Base-by-base conservation (phyloP, 2,329 filamentous ascomycete genomes). In the Aureobasidium sp. region DNA sequence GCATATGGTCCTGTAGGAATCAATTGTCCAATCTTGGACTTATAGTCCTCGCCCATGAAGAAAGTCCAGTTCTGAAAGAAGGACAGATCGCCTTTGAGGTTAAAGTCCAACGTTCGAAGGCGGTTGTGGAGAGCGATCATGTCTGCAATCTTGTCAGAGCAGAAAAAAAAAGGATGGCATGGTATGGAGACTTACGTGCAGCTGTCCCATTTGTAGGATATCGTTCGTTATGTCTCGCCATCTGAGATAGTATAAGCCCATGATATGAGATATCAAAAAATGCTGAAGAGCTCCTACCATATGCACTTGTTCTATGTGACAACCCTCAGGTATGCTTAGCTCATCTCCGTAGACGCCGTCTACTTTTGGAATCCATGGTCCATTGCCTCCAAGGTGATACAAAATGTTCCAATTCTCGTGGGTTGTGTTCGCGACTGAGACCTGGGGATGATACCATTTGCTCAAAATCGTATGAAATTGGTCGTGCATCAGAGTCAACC, bases 201-300 rank as follows among this genome's bases (percentile, higher is more conserved):
- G 14, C n/a, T 14, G 53, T 57, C 1, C 10, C 3, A 27, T 14
- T 69, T 0, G 82, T 85, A 1, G 82, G 82, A 70, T 83, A 84
- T 67, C 82, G 73, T 67, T 84, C 82, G 27, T 75, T 80, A 72
- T 85, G 82, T 44, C 82, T 76, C 25, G 82, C 80, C 73, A 84
- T 79, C 80, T 82, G 65, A 3, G 37, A 51, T 32, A 48, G 44
- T 48, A 54, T 39, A 29, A 59, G 27, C 27, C 32, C 45, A 21
- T 34, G 8, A 34, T 60, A 64, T 39, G 67, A 13, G 51, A 32
- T 59, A 14, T 42, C 5, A 45, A 53, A 16, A 44, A 42, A n/a
- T 3, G 9, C 10, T 30, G n/a, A 9, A 25, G 1, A 39, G 34
- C 14, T 51, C 49, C 7, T 51, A 82, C 80, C 81, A 85, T 80